A percentile compares a stretch with the other conserved stretches of the same genome.
Evolutionary conservation across 768 basidiomycete species (phyloP).

Genomic region (Phlebiopsis flavidoalba): DNA sequence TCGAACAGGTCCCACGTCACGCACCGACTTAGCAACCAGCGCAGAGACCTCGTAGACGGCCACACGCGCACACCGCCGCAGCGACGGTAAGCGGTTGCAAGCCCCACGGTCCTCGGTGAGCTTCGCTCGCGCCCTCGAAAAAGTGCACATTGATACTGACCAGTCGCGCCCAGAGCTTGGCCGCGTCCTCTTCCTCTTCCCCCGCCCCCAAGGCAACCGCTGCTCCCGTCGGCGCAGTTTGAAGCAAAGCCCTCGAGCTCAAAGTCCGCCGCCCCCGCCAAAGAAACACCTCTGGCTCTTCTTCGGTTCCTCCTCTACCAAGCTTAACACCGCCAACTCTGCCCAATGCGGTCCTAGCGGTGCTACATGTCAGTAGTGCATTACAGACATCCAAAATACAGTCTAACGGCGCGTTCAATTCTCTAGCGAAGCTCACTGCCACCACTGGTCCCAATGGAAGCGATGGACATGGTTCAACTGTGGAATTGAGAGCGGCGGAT

Average conservation of each 20-base stretch:
- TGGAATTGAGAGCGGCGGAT: constrained; percentile 57
- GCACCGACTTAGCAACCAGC: constrained; percentile 5
- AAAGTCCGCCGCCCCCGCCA: background rate
- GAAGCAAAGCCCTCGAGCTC: background rate
- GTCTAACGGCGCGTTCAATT: background rate
- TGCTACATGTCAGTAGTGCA: constrained; percentile 38
- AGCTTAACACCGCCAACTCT: constrained; percentile 30
- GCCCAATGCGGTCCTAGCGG: constrained; percentile 43
- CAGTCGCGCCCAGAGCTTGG: background rate
- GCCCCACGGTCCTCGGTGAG: constrained; percentile 4
- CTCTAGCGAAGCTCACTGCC: constrained; percentile 41
- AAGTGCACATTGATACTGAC: background rate
- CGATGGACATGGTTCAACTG: constrained; percentile 78
- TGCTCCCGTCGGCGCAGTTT: background rate
- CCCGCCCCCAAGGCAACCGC: background rate
- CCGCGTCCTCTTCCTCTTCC: background rate
- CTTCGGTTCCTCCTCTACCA: background rate
- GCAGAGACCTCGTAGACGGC: constrained; percentile 1
- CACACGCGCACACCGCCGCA: background rate
- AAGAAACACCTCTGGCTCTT: background rate
- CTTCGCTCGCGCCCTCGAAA: background rate
- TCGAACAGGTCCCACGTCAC: constrained; percentile 27
- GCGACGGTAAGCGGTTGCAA: constrained; percentile 10
- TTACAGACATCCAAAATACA: background rate
- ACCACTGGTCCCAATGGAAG: constrained; percentile 64